These are phyloP conservation scores for Lecanoromycetidae sp. DNA, from an alignment of 2,329 filamentous ascomycete genomes.

Conservation along the genomic window DNA sequence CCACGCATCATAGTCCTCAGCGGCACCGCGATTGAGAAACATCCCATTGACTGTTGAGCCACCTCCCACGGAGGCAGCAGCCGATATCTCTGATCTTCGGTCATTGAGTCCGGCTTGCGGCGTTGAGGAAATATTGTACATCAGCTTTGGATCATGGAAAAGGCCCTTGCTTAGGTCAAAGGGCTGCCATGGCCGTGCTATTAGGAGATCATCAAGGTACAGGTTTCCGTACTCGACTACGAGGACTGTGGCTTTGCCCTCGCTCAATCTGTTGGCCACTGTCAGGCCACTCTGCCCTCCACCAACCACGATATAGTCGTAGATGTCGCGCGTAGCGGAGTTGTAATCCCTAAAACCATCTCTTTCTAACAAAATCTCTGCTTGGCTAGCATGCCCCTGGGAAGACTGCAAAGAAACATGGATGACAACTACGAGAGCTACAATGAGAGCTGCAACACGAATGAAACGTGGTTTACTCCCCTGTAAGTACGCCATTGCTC, in stretches of 20 bases:
- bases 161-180: neutral
- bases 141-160: slow-evolving; percentile 11
- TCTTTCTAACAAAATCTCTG: too few species aligned
- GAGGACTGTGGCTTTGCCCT: slow-evolving; percentile 19
- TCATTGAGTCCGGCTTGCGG: slow-evolving; percentile 23
- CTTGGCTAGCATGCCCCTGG: too few species aligned
- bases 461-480: too few species aligned
- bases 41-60: slow-evolving; percentile 30
- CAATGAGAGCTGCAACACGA: too few species aligned
- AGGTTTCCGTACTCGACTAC: slow-evolving; percentile 31
- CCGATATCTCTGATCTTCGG: slow-evolving; percentile 21
- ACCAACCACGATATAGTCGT: slow-evolving; percentile 27
- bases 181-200: neutral
- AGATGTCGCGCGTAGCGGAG: too few species aligned
- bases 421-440: too few species aligned
- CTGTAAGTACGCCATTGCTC: too few species aligned
- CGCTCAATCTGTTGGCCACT: slow-evolving; percentile 27
- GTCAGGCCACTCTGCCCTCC: slow-evolving; percentile 26
- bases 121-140: slow-evolving; percentile 23
- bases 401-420: too few species aligned
- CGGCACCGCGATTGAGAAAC: slow-evolving; percentile 29
- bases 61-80: slow-evolving; percentile 29
- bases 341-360: too few species aligned
- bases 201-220: too few species aligned
- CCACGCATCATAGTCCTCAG: slow-evolving; percentile 32